phyloP scores from a whole-genome alignment of 768 basidiomycete species.

The Russula lepida region DNA sequence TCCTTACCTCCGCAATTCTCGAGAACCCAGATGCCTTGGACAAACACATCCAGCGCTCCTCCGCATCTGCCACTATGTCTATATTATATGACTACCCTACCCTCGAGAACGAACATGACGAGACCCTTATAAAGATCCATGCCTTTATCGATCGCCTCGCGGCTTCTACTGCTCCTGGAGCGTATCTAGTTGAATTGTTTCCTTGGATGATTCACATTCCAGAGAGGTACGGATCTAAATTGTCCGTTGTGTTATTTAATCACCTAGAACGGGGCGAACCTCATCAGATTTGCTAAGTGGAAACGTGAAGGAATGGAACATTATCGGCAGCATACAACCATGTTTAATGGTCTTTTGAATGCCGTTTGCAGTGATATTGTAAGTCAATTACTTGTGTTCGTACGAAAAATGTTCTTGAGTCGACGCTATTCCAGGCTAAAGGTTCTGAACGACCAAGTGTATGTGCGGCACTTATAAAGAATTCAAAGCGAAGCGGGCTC shows the following conservation, averaged over 20 bases:
- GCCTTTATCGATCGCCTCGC: neutral
- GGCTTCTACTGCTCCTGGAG: conserved; percentile 14
- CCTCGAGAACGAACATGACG: neutral
- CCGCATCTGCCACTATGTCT: conserved; percentile 1
- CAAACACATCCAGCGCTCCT: conserved; percentile 1
- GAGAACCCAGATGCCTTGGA: neutral
- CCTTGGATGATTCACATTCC: conserved; percentile 21
- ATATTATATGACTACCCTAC: conserved; percentile 3
- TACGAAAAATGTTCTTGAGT: neutral
- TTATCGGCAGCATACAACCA: neutral
- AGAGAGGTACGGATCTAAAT: neutral
- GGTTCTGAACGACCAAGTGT: conserved; percentile 3
- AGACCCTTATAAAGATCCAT: neutral
- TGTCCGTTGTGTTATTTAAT: too few species aligned
- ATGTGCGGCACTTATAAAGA: conserved; percentile 6
- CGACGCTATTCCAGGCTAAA: neutral
- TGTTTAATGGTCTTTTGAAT: conserved; percentile 18
- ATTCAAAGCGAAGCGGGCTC: conserved; percentile 1
- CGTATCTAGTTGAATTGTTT: conserved; percentile 21
- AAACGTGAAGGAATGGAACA: conserved; percentile 21
- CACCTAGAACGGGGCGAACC: neutral
- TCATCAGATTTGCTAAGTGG: conserved; percentile 20
- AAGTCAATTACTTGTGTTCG: neutral
- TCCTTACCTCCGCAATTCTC: neutral
- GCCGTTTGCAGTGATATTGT: conserved; percentile 12